phyloP scores from a whole-genome alignment of 176 grass and related monocot species.

The Pontederia crassipes region DNA sequence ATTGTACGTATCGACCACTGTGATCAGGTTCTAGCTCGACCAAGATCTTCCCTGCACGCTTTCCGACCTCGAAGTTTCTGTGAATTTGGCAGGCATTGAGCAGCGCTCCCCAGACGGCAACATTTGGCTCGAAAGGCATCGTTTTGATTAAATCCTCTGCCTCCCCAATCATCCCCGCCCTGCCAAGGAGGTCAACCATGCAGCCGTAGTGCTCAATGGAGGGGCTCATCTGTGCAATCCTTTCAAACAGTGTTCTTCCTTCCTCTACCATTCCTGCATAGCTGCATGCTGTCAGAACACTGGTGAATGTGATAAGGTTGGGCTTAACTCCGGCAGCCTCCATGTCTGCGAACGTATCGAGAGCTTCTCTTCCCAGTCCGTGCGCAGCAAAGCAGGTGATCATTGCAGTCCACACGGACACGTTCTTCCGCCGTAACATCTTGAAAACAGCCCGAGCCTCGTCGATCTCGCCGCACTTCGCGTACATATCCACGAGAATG shows the following conservation, averaged over 20 bases:
- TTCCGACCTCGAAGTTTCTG: background rate
- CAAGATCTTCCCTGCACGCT: constrained; percentile 1
- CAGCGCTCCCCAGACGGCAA: constrained; percentile 11
- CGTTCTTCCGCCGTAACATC: background rate
- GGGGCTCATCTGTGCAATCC: constrained; percentile 1
- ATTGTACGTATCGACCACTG: constrained; percentile 9
- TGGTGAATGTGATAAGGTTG: constrained; percentile 12
- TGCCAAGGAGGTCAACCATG: constrained; percentile 14
- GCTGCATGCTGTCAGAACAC: constrained; percentile 13
- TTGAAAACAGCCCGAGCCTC: constrained; percentile 1
- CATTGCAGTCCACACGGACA: constrained; percentile 18
- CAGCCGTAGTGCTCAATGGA: constrained; percentile 14
- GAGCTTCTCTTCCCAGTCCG: constrained; percentile 6
- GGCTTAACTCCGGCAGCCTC: constrained; percentile 1
- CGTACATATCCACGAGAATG: constrained; percentile 16
- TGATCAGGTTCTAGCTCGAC: constrained; percentile 9
- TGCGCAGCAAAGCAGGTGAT: constrained; percentile 12
- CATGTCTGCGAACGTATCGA: constrained; percentile 8
- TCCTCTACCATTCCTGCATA: constrained; percentile 14
- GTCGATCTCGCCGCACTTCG: constrained; percentile 8
- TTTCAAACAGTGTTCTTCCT: constrained; percentile 4
- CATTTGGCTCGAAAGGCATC: constrained; percentile 10
- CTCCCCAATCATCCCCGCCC: constrained; percentile 10
- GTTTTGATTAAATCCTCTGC: constrained; percentile 7
- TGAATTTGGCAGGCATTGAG: constrained; percentile 5